Conservation (phyloP, 805 yeast genomes). For the Wickerhamomyces rabaulensis region DNA sequence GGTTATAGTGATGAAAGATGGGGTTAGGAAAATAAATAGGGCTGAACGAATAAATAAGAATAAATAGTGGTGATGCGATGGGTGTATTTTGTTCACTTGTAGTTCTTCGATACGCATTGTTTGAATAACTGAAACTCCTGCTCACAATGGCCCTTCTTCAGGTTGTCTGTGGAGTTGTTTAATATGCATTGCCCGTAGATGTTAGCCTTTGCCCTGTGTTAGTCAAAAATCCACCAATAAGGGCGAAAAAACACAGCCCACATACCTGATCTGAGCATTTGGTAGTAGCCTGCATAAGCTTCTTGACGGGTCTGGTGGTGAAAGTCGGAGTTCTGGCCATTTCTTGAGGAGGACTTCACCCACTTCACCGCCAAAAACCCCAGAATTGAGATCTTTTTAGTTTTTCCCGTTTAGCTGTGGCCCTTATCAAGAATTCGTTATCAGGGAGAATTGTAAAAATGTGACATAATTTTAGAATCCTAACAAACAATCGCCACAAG, state of each 20-base stretch:
- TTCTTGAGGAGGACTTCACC: not conserved
- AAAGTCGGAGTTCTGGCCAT: constrained; percentile 8
- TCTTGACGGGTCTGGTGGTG: constrained; percentile 36
- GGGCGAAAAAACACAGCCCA: not conserved
- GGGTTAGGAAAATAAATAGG: not conserved
- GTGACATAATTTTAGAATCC: not conserved
- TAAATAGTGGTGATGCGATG: not conserved
- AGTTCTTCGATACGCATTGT: constrained; percentile 37
- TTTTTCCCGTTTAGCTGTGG: not conserved
- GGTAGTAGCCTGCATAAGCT: constrained; percentile 33
- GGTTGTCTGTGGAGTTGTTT: constrained; percentile 38
- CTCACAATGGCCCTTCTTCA: constrained; percentile 47
- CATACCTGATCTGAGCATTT: constrained; percentile 30
- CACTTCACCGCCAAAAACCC: not conserved
- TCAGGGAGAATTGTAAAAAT: not conserved
- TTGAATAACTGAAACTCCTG: constrained; percentile 46
- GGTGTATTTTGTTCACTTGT: not conserved
- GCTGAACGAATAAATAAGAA: not conserved
- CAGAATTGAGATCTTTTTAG: not conserved
- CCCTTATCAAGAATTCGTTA: not conserved
- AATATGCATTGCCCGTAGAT: constrained; percentile 55
- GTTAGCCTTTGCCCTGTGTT: constrained; percentile 25
- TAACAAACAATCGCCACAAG: not conserved
- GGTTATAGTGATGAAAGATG: no score
- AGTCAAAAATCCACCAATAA: not conserved